phyloP scores from a whole-genome alignment of 148 eudicot species.

The Agrostemma githago region DNA sequence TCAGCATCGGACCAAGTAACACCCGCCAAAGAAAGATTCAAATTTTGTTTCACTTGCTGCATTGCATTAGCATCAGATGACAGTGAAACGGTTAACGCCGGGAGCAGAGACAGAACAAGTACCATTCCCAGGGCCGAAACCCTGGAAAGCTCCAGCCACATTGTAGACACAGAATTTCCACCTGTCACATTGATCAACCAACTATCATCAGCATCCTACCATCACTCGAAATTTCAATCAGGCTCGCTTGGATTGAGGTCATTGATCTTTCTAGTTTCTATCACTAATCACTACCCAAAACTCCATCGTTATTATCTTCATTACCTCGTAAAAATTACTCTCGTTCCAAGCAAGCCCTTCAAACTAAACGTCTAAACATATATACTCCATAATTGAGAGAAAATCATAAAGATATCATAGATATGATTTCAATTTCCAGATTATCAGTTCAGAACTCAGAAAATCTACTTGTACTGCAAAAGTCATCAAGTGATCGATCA shows the following conservation, averaged over 20 bases:
- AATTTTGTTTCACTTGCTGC: conserved; percentile 41
- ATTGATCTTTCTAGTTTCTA: not conserved
- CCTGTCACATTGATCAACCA: conserved; percentile 18
- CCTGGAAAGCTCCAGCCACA: conserved; percentile 24
- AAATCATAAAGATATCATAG: no score
- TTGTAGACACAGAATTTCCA: conserved; percentile 5
- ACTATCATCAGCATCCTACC: not conserved
- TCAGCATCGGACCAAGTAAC: conserved; percentile 46
- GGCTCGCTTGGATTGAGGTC: no score
- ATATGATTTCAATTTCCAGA: not conserved
- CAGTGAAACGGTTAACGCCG: conserved; percentile 18
- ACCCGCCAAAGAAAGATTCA: conserved; percentile 39
- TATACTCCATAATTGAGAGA: no score
- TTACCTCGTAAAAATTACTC: no score
- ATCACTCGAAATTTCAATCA: not conserved
- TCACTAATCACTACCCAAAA: not conserved
- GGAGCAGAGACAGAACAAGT: conserved; percentile 22
- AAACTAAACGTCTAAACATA: no score
- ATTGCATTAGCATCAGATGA: conserved; percentile 52
- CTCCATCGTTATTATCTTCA: no score
- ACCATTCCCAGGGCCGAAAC: conserved; percentile 3
- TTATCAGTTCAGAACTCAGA: not conserved
- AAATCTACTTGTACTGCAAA: not conserved
- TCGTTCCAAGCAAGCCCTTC: no score
- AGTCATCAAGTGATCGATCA: not conserved